phyloP scores from a whole-genome alignment of 1,284 basidiomycete species.

The Fomitopsis palustris region DNA sequence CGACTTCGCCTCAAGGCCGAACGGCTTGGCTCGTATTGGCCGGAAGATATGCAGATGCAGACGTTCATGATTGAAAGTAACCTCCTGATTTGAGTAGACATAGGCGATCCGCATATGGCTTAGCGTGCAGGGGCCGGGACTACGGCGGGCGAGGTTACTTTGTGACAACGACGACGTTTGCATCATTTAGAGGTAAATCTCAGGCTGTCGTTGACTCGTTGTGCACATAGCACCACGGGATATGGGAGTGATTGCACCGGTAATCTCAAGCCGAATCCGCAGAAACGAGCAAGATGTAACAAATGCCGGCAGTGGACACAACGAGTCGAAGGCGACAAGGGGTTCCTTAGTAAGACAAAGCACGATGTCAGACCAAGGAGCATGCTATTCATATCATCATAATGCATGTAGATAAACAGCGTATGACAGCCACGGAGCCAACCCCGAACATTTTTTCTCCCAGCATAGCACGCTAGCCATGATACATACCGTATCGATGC shows the following conservation, averaged over 20 bases:
- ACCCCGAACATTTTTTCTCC: background rate
- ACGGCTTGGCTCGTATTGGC: background rate
- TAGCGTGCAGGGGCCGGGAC: background rate
- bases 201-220: no score
- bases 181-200: no score
- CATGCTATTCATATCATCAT: constrained; percentile 4
- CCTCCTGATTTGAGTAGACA: background rate
- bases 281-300: no score
- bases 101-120: background rate
- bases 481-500: background rate
- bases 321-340: no score
- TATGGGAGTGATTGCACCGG: no score
- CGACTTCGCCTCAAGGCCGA: background rate
- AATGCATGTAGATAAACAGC: constrained; percentile 2
- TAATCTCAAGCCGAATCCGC: no score
- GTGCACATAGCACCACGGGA: no score
- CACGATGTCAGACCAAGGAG: no score
- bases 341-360: no score
- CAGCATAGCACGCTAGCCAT: background rate
- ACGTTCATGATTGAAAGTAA: background rate
- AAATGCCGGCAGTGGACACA: no score
- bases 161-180: no score
- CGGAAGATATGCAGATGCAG: background rate
- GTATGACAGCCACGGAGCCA: background rate
- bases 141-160: no score